Percentiles rank a stretch among this genome's conserved stretches.
phyloP scores from a whole-genome alignment of 2,329 filamentous ascomycete genomes.

The Didymella arachidicola region DNA sequence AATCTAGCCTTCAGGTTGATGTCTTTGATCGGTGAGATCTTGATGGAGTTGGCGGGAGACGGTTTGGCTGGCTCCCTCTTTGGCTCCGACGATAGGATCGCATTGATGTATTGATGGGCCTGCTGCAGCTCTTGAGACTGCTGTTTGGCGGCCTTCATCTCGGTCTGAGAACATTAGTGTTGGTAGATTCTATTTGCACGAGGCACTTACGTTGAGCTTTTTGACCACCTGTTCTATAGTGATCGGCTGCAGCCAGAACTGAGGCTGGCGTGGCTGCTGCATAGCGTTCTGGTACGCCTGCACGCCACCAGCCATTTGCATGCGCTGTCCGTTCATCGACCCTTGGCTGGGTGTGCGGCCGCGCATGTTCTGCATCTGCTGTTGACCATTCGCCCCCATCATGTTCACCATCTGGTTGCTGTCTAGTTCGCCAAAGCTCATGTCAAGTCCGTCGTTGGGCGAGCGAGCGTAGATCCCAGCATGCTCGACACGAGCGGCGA shows the following conservation, averaged over 20 bases:
- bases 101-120: slow-evolving; percentile 81
- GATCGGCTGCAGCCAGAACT: slow-evolving; percentile 86
- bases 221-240: slow-evolving; percentile 96
- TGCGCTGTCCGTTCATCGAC: slow-evolving; percentile 70
- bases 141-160: slow-evolving; percentile 88
- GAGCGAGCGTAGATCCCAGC: slow-evolving; percentile 78
- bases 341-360: slow-evolving; percentile 65
- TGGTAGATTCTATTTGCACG: slow-evolving; percentile 8
- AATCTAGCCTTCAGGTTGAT: slow-evolving; percentile 75
- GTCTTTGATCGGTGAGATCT: slow-evolving; percentile 66
- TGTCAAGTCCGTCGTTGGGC: slow-evolving; percentile 79
- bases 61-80: slow-evolving; percentile 60
- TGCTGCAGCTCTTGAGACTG: slow-evolving; percentile 86
- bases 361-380: slow-evolving; percentile 70
- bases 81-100: slow-evolving; percentile 76
- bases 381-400: slow-evolving; percentile 69
- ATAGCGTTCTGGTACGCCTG: slow-evolving; percentile 64
- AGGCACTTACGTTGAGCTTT: slow-evolving; percentile 73
- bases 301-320: slow-evolving; percentile 64
- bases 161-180: slow-evolving; percentile 65
- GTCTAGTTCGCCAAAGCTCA: slow-evolving; percentile 92
- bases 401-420: slow-evolving; percentile 75
- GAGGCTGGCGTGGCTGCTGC: slow-evolving; percentile 76
- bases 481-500: slow-evolving; percentile 95
- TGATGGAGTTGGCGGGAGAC: slow-evolving; percentile 52